Evolutionary conservation across 257 asterid species (phyloP).

Genomic region (Nyctanthes arbortristis): DNA sequence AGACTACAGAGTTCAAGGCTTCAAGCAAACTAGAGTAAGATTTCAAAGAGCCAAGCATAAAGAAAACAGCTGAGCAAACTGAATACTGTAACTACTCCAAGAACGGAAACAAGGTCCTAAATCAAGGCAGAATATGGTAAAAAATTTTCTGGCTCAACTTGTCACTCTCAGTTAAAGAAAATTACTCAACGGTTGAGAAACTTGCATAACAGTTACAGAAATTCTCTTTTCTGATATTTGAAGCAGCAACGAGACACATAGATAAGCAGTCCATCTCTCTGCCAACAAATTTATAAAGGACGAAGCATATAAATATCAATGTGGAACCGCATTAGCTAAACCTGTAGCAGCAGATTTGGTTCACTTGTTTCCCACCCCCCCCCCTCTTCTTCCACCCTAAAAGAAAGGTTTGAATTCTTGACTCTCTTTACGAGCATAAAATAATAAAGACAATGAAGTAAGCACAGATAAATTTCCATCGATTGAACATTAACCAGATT

Average conservation of each 20-base stretch:
- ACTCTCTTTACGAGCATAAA: not conserved
- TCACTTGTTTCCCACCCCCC: too few species aligned
- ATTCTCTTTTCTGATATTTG: not conserved
- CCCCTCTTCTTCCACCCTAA: not conserved
- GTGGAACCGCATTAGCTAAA: not conserved
- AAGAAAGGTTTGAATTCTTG: not conserved
- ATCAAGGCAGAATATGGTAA: not conserved
- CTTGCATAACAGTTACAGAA: not conserved
- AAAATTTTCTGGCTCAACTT: not conserved
- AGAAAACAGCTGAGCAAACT: not conserved
- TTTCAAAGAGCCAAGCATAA: not conserved
- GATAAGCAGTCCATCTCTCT: not conserved
- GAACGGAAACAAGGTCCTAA: not conserved
- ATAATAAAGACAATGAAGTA: not conserved
- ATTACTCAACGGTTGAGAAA: not conserved
- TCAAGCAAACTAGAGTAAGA: not conserved
- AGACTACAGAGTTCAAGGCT: not conserved
- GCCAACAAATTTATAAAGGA: not conserved
- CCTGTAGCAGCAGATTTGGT: not conserved
- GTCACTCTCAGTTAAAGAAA: not conserved
- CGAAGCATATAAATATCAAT: not conserved
- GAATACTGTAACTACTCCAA: not conserved
- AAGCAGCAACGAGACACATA: not conserved
- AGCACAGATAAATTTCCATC: not conserved
- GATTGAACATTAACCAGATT: not conserved